Evolutionary conservation across 345 rosid species (phyloP).

Genomic region (Lepidium didymum): DNA sequence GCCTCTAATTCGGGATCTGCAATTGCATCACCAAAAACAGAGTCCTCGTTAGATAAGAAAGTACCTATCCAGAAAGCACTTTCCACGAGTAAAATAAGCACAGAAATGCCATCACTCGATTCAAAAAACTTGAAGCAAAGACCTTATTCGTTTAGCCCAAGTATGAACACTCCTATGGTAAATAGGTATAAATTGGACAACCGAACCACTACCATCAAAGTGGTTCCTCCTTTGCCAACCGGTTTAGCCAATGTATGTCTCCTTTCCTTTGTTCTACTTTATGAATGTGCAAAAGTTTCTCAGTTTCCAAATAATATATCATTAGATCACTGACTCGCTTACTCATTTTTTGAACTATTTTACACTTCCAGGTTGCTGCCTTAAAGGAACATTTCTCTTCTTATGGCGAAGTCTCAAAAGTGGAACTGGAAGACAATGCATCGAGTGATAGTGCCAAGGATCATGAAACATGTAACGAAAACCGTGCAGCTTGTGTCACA

Average conservation of each 20-base stretch:
- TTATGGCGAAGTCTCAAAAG: constrained; percentile 56
- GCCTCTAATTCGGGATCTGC: constrained; percentile 36
- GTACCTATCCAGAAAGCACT: constrained; percentile 35
- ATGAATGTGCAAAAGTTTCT: background rate
- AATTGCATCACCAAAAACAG: constrained; percentile 30
- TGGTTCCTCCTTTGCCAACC: constrained; percentile 68
- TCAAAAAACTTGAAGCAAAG: constrained; percentile 39
- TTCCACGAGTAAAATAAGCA: constrained; percentile 32
- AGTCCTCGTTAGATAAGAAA: constrained; percentile 32
- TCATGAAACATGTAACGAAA: constrained; percentile 31
- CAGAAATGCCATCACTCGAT: constrained; percentile 32
- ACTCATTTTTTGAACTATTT: constrained; percentile 6
- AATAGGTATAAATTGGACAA: constrained; percentile 82
- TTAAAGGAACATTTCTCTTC: constrained; percentile 70
- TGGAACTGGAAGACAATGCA: constrained; percentile 63
- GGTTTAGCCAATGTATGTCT: constrained; percentile 66
- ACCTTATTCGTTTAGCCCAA: constrained; percentile 29
- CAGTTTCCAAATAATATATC: background rate
- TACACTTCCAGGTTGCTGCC: constrained; percentile 44
- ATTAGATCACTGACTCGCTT: background rate
- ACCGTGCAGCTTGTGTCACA: constrained; percentile 43
- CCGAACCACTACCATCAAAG: constrained; percentile 67
- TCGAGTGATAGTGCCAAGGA: constrained; percentile 27
- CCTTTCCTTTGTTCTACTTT: constrained; percentile 19
- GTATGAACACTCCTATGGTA: constrained; percentile 26